Evolutionary conservation across 2,329 filamentous ascomycete genomes (phyloP).

Genomic region (Sporothrix sp.): DNA sequence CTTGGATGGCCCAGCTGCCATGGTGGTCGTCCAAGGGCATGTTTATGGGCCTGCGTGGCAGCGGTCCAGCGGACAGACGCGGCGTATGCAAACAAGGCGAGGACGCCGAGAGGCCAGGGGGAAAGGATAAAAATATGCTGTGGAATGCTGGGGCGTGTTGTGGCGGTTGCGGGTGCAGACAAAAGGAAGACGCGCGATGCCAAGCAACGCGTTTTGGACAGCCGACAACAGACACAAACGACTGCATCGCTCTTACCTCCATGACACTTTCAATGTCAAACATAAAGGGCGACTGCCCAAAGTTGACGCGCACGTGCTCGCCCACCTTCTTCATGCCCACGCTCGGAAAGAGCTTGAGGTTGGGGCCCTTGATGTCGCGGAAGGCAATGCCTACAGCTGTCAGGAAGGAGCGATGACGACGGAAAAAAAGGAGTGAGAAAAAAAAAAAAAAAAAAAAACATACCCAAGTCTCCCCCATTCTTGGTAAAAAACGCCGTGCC

Average conservation of each 20-base stretch:
- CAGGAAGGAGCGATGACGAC: constrained; percentile 17
- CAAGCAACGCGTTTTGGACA: neutral
- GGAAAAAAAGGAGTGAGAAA: neutral
- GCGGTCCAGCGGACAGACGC: too few species aligned
- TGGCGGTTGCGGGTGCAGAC: too few species aligned
- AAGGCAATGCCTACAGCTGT: constrained; percentile 54
- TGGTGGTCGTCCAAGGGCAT: too few species aligned
- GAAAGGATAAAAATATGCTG: too few species aligned
- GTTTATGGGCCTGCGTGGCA: too few species aligned
- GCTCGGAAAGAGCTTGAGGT: constrained; percentile 54
- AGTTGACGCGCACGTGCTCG: constrained; percentile 54
- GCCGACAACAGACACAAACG: neutral
- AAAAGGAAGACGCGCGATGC: neutral
- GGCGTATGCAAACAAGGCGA: too few species aligned
- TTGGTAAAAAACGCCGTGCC: constrained; percentile 60
- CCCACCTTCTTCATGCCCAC: constrained; percentile 56
- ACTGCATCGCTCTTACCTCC: constrained; percentile 53
- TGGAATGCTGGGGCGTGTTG: too few species aligned
- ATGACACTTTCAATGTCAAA: constrained; percentile 88
- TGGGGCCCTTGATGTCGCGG: constrained; percentile 44
- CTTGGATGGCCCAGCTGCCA: too few species aligned
- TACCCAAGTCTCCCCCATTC: constrained; percentile 50
- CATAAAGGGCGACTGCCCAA: constrained; percentile 67
- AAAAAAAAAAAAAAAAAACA: constrained; percentile 12
- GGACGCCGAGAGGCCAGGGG: too few species aligned